Evolutionary conservation across 129 eudicot genomes (phyloP), one percentile per base, ranked within the genome.

Genomic region (Centella asiatica): DNA sequence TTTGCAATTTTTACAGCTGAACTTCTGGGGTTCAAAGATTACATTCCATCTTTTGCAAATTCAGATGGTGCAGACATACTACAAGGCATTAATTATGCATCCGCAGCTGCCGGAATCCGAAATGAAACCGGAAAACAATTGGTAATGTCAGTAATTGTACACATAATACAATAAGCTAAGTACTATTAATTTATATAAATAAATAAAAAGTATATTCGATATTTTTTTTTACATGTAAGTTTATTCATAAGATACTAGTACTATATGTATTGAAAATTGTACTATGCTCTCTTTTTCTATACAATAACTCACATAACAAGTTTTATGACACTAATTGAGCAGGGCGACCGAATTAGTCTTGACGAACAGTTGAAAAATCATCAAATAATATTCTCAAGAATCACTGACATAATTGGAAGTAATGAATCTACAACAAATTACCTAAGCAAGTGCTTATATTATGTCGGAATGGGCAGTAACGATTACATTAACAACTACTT

Each of bases 401-500:
- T 81, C 24, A 18, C 56, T 39, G 53, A 64, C 32, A 69, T 73
- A 25, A 71, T 49, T 3, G 89, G 84, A 40, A 74, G 72, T 60
- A 14, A 39, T 0, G 40, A 25, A 28, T 15, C 69, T 26, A 63
- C 88, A 7, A 55, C 14, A 17, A 40, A 66, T 7, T 71, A 77
- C 70, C 69, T 87, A 28, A 45, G 31, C 58, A 67, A 71, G 62
- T 87, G 92, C 65, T 44, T 83, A 9, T 87, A 83, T 71, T 55
- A 72, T 0, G 83, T 87, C 1, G 71, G 74, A 45, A 76, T 81
- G 58, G 95, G 95, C 28, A 80, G 50, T 52, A 87, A 87, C 34
- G 95, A 87, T 60, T 87, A 83, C 59, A 55, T 87, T 19, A 81
- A 70, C 83, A 87, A 87, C 72, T 87, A 83, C 69, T 80, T 65